A percentile compares a stretch with the other conserved stretches of the same genome.
Conservation (phyloP, 2,329 filamentous ascomycete species). For the Penicillium sp. region DNA sequence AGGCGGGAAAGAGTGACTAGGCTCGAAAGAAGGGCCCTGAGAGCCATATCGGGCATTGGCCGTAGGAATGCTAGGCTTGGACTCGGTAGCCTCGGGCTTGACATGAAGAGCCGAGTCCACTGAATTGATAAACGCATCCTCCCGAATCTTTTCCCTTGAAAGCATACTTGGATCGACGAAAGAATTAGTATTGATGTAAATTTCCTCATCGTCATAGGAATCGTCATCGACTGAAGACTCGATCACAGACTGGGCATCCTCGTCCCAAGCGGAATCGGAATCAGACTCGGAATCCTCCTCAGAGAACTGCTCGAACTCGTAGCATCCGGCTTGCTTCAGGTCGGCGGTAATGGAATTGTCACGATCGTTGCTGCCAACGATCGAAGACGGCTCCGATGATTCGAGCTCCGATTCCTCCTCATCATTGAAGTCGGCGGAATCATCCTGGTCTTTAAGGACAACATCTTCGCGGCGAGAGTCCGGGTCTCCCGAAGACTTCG, state of each 20-base stretch:
- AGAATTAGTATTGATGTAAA: neutral
- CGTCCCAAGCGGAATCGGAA: neutral
- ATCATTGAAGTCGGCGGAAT: neutral
- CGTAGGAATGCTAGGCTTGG: neutral
- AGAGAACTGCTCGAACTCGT: neutral
- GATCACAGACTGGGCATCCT: neutral
- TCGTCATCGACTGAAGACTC: neutral
- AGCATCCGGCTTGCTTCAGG: neutral
- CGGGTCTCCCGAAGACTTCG: neutral
- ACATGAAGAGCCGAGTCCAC: neutral
- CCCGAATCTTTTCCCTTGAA: neutral
- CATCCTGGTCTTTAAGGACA: neutral
- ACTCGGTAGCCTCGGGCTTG: neutral
- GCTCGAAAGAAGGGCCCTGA: neutral
- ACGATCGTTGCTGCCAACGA: neutral
- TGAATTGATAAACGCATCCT: neutral
- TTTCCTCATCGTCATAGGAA: neutral
- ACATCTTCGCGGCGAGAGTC: neutral
- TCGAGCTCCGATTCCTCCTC: slow-evolving; percentile 3
- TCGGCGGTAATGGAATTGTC: neutral
- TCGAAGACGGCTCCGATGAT: neutral
- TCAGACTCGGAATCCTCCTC: neutral
- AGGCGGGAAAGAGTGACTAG: neutral
- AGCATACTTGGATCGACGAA: neutral
- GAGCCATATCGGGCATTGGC: neutral